Conservation (phyloP, 495 filamentous ascomycete genomes). For the Xylaria acuta region DNA sequence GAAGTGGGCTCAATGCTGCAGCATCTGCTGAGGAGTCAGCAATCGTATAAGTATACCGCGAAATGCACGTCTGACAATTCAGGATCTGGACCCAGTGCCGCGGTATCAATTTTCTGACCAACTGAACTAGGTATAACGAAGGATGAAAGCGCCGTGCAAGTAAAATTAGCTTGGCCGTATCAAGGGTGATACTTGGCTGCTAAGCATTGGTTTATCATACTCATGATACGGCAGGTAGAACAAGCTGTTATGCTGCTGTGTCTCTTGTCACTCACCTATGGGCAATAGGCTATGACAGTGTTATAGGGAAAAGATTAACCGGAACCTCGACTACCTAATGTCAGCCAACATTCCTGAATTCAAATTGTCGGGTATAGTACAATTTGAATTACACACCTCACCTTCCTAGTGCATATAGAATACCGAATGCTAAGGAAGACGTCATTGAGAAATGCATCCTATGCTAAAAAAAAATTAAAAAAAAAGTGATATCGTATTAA, state of each 20-base stretch:
- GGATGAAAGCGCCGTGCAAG: slow-evolving; percentile 7
- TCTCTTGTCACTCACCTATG: not conserved
- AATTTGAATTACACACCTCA: not conserved
- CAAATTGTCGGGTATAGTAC: not conserved
- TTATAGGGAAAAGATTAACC: not conserved
- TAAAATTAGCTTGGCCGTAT: slow-evolving; percentile 8
- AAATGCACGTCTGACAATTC: slow-evolving; percentile 24
- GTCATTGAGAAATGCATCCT: not conserved
- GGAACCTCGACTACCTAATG: not conserved
- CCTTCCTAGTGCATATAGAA: not conserved
- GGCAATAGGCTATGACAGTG: slow-evolving; percentile 9
- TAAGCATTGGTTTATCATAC: not conserved
- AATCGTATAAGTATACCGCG: slow-evolving; percentile 5
- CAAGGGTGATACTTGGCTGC: not conserved
- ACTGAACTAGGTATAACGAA: slow-evolving; percentile 15
- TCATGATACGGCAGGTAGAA: not conserved
- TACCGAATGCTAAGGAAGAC: not conserved
- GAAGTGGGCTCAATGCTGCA: not conserved
- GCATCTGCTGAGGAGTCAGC: slow-evolving; percentile 17
- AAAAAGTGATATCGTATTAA: not conserved
- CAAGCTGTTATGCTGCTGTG: not conserved
- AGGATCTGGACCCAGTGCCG: slow-evolving; percentile 19
- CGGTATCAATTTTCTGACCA: slow-evolving; percentile 16
- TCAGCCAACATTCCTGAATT: not conserved
- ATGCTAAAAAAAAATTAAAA: not conserved